These are phyloP conservation scores for Prillingera fragicola DNA, from an alignment of 1,284 basidiomycete genomes.

Conservation along the genomic window DNA sequence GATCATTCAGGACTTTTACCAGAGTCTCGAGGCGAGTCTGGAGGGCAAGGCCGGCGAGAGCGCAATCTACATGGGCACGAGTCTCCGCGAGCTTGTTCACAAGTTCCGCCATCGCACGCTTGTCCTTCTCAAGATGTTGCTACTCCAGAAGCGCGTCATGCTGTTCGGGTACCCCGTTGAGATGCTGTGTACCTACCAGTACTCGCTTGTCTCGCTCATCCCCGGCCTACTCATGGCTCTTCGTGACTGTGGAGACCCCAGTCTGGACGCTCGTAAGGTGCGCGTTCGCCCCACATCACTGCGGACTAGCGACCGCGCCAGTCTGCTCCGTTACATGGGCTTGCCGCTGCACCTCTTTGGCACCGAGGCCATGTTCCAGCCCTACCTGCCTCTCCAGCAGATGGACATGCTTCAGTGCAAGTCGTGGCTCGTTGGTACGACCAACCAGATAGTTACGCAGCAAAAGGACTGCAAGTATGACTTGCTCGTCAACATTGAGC, in stretches of 20 bases:
- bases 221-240: constrained; percentile 81
- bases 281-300: constrained; percentile 68
- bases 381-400: constrained; percentile 93
- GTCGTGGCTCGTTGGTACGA: constrained; percentile 80
- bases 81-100: constrained; percentile 84
- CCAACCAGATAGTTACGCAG: constrained; percentile 92
- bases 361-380: constrained; percentile 93
- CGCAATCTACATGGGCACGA: constrained; percentile 61
- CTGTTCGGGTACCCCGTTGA: constrained; percentile 97
- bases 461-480: constrained; percentile 78
- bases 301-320: constrained; percentile 81
- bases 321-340: constrained; percentile 85
- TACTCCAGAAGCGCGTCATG: constrained; percentile 91
- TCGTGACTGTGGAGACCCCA: constrained; percentile 87
- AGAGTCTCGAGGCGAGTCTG: constrained; percentile 57
- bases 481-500: constrained; percentile 83
- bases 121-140: constrained; percentile 87
- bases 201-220: constrained; percentile 80
- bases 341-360: constrained; percentile 67
- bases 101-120: constrained; percentile 89
- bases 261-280: constrained; percentile 60
- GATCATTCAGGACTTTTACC: constrained; percentile 77
- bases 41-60: constrained; percentile 40
- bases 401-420: constrained; percentile 76
- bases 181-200: constrained; percentile 92